phyloP scores from a whole-genome alignment of 176 grass and related monocot species.

The Cocos nucifera region DNA sequence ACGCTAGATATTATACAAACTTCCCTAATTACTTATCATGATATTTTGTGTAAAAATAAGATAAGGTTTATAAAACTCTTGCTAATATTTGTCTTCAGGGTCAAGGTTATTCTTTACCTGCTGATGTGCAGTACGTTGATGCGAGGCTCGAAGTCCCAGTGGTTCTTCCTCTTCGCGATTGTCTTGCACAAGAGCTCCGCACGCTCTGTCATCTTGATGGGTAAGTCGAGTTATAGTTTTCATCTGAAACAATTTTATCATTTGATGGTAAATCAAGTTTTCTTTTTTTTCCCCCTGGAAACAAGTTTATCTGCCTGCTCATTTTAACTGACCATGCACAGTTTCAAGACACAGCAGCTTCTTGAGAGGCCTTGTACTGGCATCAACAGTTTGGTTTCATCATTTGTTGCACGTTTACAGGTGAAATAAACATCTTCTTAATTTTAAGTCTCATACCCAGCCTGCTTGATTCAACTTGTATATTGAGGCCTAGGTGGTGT shows the following conservation, averaged over 20 bases:
- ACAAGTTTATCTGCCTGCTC: neutral
- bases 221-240: slow-evolving; percentile 21
- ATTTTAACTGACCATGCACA: slow-evolving; percentile 34
- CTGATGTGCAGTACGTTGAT: slow-evolving; percentile 92
- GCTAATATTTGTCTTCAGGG: slow-evolving; percentile 31
- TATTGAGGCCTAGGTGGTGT: no score
- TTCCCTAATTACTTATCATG: no score
- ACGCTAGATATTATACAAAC: no score
- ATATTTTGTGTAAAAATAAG: no score
- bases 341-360: slow-evolving; percentile 64
- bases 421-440: slow-evolving; percentile 33
- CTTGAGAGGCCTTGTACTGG: slow-evolving; percentile 45
- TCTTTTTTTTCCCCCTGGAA: no score
- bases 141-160: slow-evolving; percentile 65
- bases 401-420: slow-evolving; percentile 63
- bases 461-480: neutral
- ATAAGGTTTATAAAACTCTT: no score
- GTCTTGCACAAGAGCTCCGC: slow-evolving; percentile 55
- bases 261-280: no score
- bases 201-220: slow-evolving; percentile 57
- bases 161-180: slow-evolving; percentile 71
- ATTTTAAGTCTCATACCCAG: neutral
- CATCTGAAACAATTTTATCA: slow-evolving; percentile 2
- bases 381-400: slow-evolving; percentile 76
- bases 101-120: slow-evolving; percentile 86